A percentile compares a stretch with the other conserved stretches of the same genome.
Evolutionary conservation across 805 yeast species (phyloP).

Genomic region (Metschnikowia matae): DNA sequence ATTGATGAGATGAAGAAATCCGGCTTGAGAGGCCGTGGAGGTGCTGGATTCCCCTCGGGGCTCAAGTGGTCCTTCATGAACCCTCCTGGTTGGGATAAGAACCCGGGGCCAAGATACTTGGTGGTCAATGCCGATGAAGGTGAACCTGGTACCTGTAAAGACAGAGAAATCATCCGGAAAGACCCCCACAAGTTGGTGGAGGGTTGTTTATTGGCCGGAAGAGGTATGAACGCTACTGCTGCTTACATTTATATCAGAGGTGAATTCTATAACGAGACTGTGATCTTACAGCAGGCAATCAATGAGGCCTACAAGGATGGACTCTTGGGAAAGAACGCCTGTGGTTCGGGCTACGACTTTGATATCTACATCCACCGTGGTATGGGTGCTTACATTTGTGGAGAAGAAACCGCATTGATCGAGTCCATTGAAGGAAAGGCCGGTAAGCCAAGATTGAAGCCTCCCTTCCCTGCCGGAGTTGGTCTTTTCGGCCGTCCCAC

Average conservation of each 20-base stretch:
- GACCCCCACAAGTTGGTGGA: slow-evolving; percentile 90
- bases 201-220: slow-evolving; percentile 86
- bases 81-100: slow-evolving; percentile 94
- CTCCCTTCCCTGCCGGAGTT: slow-evolving; percentile 93
- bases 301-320: slow-evolving; percentile 85
- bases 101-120: slow-evolving; percentile 81
- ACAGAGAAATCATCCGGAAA: slow-evolving; percentile 84
- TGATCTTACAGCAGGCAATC: slow-evolving; percentile 70
- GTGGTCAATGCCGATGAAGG: slow-evolving; percentile 94
- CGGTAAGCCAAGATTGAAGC: slow-evolving; percentile 90
- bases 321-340: slow-evolving; percentile 75
- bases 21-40: slow-evolving; percentile 88
- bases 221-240: slow-evolving; percentile 91
- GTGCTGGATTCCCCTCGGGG: slow-evolving; percentile 92
- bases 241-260: slow-evolving; percentile 91
- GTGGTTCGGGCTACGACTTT: slow-evolving; percentile 82
- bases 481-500: slow-evolving; percentile 90
- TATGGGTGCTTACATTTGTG: slow-evolving; percentile 91
- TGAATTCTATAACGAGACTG: slow-evolving; percentile 82
- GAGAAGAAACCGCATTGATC: slow-evolving; percentile 87
- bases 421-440: slow-evolving; percentile 91
- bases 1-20: slow-evolving; percentile 82
- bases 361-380: slow-evolving; percentile 87
- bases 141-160: slow-evolving; percentile 93
- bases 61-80: slow-evolving; percentile 92